These are phyloP conservation scores for Penicillium coffeae DNA, from an alignment of 495 filamentous ascomycete genomes.

Conservation along the genomic window DNA sequence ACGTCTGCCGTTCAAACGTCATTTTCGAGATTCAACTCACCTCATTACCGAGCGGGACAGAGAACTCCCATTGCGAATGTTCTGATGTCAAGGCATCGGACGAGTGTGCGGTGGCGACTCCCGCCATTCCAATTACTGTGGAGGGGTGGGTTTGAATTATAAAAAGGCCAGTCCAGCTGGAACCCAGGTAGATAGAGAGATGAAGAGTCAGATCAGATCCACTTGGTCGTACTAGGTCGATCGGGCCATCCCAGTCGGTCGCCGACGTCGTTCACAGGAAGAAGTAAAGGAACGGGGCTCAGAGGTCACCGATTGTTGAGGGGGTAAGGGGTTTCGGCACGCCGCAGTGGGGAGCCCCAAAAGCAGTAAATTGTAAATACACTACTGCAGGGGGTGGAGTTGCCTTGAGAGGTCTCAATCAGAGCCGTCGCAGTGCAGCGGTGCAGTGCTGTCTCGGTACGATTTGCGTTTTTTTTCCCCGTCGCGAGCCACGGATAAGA, in stretches of 20 bases:
- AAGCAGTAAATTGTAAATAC: conserved; percentile 43
- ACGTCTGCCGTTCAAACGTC: background rate
- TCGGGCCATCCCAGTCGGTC: conserved; percentile 36
- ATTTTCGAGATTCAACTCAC: conserved; percentile 24
- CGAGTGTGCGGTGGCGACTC: conserved; percentile 40
- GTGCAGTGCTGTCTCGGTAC: background rate
- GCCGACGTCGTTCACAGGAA: conserved; percentile 10
- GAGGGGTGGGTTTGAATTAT: background rate
- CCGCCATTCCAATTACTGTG: conserved; percentile 40
- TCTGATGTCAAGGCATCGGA: conserved; percentile 39
- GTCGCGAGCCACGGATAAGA: conserved; percentile 19
- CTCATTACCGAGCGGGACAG: conserved; percentile 41
- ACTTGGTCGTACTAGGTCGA: conserved; percentile 12
- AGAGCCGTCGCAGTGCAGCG: background rate
- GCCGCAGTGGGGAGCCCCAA: conserved; percentile 21
- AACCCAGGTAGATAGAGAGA: conserved; percentile 16
- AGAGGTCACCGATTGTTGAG: conserved; percentile 11
- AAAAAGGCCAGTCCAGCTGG: conserved; percentile 45
- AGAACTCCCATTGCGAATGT: conserved; percentile 42
- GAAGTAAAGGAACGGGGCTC: conserved; percentile 5
- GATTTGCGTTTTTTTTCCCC: conserved; percentile 5
- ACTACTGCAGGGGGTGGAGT: conserved; percentile 18
- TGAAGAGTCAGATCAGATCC: conserved; percentile 11
- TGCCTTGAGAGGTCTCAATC: background rate
- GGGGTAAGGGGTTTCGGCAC: conserved; percentile 11